Percentiles rank a stretch among this genome's conserved stretches.
Evolutionary conservation across 345 rosid genomes (phyloP).

Genomic region (Dovyalis caffra): DNA sequence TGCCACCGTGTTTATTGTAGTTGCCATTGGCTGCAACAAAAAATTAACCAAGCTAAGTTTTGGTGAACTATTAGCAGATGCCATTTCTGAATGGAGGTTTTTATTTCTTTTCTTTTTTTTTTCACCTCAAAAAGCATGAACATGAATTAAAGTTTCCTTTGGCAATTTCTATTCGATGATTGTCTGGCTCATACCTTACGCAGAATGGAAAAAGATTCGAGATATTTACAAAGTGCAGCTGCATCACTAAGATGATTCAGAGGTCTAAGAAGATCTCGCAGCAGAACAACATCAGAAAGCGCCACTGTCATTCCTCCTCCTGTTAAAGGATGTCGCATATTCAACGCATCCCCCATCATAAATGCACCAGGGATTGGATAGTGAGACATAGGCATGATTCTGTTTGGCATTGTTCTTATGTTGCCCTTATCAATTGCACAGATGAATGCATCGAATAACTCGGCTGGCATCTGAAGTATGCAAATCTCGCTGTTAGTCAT

Average conservation of each 20-base stretch:
- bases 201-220: conserved; percentile 50
- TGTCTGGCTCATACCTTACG: conserved; percentile 35
- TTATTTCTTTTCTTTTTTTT: too few relatives aligned
- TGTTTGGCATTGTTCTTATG: conserved; percentile 53
- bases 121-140: too few relatives aligned
- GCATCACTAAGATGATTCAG: conserved; percentile 41
- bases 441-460: conserved; percentile 38
- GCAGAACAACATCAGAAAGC: conserved; percentile 50
- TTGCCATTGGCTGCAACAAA: conserved; percentile 39
- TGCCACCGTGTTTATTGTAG: conserved; percentile 46
- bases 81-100: too few relatives aligned
- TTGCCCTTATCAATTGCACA: conserved; percentile 46
- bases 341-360: conserved; percentile 53
- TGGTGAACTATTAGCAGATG: too few relatives aligned
- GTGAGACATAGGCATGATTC: conserved; percentile 62
- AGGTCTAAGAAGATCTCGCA: conserved; percentile 48
- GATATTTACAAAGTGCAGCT: conserved; percentile 45
- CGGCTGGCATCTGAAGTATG: conserved; percentile 38
- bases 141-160: too few relatives aligned
- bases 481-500: neutral
- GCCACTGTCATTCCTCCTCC: conserved; percentile 74
- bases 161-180: too few relatives aligned
- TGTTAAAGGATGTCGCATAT: conserved; percentile 64
- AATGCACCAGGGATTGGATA: conserved; percentile 54
- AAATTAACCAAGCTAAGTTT: neutral